phyloP scores from a whole-genome alignment of 176 grass and related monocot species.

The Ananas comosus region DNA sequence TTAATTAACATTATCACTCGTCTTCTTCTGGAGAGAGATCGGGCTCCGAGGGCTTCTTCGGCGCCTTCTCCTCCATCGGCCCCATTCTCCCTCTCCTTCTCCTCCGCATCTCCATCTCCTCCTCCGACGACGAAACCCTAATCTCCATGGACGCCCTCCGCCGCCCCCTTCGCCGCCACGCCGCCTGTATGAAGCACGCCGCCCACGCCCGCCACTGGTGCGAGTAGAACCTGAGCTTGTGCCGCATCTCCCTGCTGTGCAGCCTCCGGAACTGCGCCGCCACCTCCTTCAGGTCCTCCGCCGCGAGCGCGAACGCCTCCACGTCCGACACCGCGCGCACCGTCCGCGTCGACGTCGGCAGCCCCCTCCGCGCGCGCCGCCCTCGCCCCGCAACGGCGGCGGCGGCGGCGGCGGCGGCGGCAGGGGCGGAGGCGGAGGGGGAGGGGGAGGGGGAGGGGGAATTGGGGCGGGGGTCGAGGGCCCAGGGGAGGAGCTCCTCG shows the following conservation, averaged over 20 bases:
- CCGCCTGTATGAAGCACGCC: constrained; percentile 88
- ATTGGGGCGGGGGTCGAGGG: constrained; percentile 52
- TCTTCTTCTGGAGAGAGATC: constrained; percentile 64
- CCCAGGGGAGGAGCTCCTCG: constrained; percentile 94
- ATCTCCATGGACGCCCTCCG: constrained; percentile 58
- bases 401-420: no score
- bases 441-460: no score
- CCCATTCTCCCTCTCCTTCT: not conserved
- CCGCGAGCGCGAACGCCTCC: constrained; percentile 90
- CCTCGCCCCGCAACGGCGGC: no score
- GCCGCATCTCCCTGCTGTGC: constrained; percentile 66
- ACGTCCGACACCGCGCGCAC: constrained; percentile 79
- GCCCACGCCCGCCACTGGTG: constrained; percentile 95
- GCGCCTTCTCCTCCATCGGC: constrained; percentile 1
- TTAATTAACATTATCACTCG: not conserved
- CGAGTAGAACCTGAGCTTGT: constrained; percentile 92
- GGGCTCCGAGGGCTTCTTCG: constrained; percentile 71
- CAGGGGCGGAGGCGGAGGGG: no score
- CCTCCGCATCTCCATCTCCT: not conserved
- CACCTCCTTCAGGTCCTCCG: constrained; percentile 74
- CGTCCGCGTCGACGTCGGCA: constrained; percentile 83
- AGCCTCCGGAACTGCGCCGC: constrained; percentile 67
- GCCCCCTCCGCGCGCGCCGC: constrained; percentile 2
- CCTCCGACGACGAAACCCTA: constrained; percentile 6
- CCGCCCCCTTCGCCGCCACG: constrained; percentile 62